Base-by-base conservation (phyloP, 345 rosid genomes). In the Schrenkiella parvula region DNA sequence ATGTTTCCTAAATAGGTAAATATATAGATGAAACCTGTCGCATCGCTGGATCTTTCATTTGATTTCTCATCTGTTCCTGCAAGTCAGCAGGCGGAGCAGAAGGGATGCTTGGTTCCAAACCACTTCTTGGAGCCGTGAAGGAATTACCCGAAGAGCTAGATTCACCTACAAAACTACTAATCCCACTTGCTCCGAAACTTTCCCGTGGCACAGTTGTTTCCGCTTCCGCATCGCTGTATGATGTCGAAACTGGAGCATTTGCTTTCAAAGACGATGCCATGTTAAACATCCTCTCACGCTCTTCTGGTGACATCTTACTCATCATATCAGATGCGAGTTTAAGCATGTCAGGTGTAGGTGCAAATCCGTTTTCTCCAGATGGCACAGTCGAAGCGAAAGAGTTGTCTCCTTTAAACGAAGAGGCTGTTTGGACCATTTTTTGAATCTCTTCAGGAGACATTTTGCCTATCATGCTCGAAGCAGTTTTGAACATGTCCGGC, bases 21-120 rank as follows among this genome's bases (percentile, higher is more conserved):
- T n/a, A 29, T 6, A 67, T 21, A 39, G 8, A 23, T 31, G 2
- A 39, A 72, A 93, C 98, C 93, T 91, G 92, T 39, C 86, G 84
- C 92, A 85, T 86, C 15, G 97, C 97, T 47, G 99, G 99, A 78
- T 89, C 96, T 76, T 88, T 89, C 93, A 95, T 86, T 77, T 89
- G 96, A 80, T 85, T 90, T 82, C 90, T 86, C 83, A 95, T 85
- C 78, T 92, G 98, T 66, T 88, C 97, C 54, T 89, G 98, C 78
- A 95, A 58, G 75, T 88, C 96, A 66, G 79, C 82, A 53, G 90
- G 78, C 38, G 88, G 75, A n/a, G 80, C 69, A 47, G 64, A 71
- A 71, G 89, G 84, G 39, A 83, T 73, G 82, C 76, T 85, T 60
- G 92, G 68, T 42, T 70, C 89, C 44, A 82, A 66, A 61, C 59